Evolutionary conservation across 257 asterid species (phyloP), one percentile per base, ranked within the genome.

Genomic region (Ilex asprella): DNA sequence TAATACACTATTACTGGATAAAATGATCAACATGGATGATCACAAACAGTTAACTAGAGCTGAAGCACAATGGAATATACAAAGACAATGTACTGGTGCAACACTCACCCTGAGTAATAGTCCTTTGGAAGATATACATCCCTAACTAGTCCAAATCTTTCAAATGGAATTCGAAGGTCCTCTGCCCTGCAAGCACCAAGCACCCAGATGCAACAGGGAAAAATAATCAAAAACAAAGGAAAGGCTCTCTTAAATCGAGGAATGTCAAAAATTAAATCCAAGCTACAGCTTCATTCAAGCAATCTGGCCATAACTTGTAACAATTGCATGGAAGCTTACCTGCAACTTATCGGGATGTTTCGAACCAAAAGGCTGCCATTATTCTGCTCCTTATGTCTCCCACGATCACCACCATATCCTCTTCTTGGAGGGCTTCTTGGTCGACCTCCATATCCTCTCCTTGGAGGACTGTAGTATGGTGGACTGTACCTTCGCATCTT

Each of bases 341-440:
- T 74, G 79, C 75, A 74, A 64, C 65, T 74, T 56, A 74, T 27
- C 43, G 79, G 79, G 39, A 74, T 69, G 59, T 74, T 74, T 43
- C 79, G 71, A 65, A 74, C 79, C 54, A 74, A 69, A 61, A 74
- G 79, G 55, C 79, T 74, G 44, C 79, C 79, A 30, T 64, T 64
- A 52, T 53, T 59, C 57, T 59, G 71, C 29, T 71, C 76, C 61
- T 55, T 64, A 32, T 31, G 76, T 61, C 76, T 65, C 52, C 76
- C 71, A 29, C 63, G 35, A 3, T 53, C 67, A 11, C 75, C 71
- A 14, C 75, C 79, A 55, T 65, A 27, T 54, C 71, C 75, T 65
- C 75, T 64, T 64, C 78, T 58, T 3, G 70, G 77, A 59, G 77
- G 77, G 68, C 67, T 73, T 67, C 70, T 67, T 30, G 69, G 66